Evolutionary conservation across 2,329 filamentous ascomycete genomes (phyloP).

Genomic region (Verticillium albo-atrum): DNA sequence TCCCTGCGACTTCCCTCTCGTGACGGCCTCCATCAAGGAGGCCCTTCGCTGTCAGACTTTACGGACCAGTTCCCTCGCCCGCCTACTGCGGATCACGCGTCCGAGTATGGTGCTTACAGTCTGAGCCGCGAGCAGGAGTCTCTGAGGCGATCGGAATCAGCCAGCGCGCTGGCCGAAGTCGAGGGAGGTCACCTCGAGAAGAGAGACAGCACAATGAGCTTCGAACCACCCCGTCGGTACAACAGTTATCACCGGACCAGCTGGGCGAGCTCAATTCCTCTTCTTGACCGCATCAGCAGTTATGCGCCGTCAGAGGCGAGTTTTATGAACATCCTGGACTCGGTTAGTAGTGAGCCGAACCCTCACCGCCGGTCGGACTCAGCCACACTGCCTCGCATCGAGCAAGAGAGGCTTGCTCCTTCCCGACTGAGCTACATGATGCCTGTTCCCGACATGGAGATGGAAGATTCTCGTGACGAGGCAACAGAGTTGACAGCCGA

Average conservation of each 20-base stretch:
- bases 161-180: too few species aligned
- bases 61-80: background rate
- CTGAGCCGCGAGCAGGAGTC: background rate
- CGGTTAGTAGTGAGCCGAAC: background rate
- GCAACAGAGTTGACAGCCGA: conserved; percentile 5
- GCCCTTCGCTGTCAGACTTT: background rate
- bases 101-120: background rate
- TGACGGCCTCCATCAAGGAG: conserved; percentile 1
- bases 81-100: background rate
- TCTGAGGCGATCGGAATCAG: background rate
- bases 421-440: conserved; percentile 4
- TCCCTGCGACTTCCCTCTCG: conserved; percentile 10
- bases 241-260: conserved; percentile 10
- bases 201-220: conserved; percentile 8
- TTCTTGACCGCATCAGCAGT: conserved; percentile 12
- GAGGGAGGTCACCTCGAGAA: background rate
- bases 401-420: conserved; percentile 7
- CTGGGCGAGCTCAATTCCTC: conserved; percentile 13
- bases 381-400: conserved; percentile 8
- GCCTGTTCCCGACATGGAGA: background rate
- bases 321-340: background rate
- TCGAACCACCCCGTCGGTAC: conserved; percentile 9
- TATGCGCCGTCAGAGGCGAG: conserved; percentile 9
- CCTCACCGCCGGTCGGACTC: conserved; percentile 7
- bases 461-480: background rate